A percentile compares a stretch with the other conserved stretches of the same genome.
phyloP scores from a whole-genome alignment of 148 eudicot genomes.

The Silene conica region DNA sequence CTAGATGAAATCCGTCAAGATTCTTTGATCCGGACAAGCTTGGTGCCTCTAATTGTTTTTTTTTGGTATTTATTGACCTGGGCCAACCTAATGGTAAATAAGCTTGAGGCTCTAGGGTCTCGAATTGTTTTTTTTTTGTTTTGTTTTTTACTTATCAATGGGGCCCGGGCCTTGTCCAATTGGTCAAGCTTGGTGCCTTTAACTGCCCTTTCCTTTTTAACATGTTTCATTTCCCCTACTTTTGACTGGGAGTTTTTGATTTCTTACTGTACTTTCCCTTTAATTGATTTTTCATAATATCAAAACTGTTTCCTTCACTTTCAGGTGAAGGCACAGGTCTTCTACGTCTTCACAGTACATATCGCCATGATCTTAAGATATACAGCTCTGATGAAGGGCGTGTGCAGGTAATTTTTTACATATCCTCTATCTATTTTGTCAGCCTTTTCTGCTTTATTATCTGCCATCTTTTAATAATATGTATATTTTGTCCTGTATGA shows the following conservation, averaged over 20 bases:
- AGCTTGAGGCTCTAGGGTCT: no score
- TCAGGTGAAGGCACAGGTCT: conserved; percentile 99
- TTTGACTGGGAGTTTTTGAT: neutral
- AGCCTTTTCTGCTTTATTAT: neutral
- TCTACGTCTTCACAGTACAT: conserved; percentile 97
- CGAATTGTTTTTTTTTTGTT: no score
- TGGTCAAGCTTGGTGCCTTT: neutral
- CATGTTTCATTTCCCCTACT: neutral
- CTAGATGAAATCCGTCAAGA: neutral
- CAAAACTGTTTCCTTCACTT: conserved; percentile 10
- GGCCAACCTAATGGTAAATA: no score
- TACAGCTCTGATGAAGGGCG: conserved; percentile 99
- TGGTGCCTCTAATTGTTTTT: no score
- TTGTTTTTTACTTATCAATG: no score
- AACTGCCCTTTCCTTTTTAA: neutral
- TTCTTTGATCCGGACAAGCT: neutral
- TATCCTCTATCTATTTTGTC: neutral
- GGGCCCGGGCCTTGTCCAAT: neutral
- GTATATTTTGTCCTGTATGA: neutral
- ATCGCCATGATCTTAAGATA: conserved; percentile 96
- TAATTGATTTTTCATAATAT: neutral
- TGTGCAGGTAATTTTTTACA: conserved; percentile 58
- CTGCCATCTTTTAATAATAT: neutral
- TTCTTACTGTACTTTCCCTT: neutral
- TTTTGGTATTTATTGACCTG: no score